A percentile compares a stretch with the other conserved stretches of the same genome.
phyloP scores from a whole-genome alignment of 257 asterid species.

The Knoxia roxburghii region DNA sequence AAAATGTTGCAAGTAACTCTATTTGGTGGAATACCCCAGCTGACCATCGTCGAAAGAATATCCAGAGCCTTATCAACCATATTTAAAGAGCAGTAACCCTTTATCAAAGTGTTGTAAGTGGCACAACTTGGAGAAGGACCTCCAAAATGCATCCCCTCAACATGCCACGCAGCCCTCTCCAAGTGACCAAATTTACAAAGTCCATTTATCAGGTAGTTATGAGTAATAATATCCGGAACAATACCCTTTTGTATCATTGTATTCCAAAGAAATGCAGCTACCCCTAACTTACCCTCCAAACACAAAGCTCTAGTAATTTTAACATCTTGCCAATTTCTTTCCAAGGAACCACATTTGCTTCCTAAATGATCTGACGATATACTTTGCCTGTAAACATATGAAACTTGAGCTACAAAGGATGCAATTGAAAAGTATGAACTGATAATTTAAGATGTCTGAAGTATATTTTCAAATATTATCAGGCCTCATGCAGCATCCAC shows the following conservation, averaged over 20 bases:
- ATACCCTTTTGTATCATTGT: constrained; percentile 42
- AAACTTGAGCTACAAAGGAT: neutral
- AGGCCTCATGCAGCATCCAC: neutral
- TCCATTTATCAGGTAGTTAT: constrained; percentile 67
- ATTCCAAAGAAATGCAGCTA: constrained; percentile 54
- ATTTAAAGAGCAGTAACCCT: constrained; percentile 57
- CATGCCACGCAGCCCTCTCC: constrained; percentile 59
- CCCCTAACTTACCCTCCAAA: constrained; percentile 55
- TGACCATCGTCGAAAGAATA: constrained; percentile 54
- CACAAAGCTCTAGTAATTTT: constrained; percentile 53
- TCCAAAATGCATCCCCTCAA: constrained; percentile 49
- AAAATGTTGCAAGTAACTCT: constrained; percentile 74
- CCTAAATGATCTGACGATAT: constrained; percentile 30
- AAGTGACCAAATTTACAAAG: constrained; percentile 65
- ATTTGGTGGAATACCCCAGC: constrained; percentile 51
- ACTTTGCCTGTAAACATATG: constrained; percentile 17
- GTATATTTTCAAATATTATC: neutral
- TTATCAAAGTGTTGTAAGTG: constrained; percentile 75
- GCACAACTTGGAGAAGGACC: constrained; percentile 77
- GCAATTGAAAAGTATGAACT: neutral
- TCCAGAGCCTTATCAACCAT: constrained; percentile 57
- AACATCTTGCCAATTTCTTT: constrained; percentile 25
- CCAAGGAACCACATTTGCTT: constrained; percentile 21
- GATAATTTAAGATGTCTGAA: neutral
- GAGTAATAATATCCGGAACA: constrained; percentile 56